Base-by-base conservation (phyloP, 2,329 filamentous ascomycete genomes). In the Lasiodiplodia theobromae region DNA sequence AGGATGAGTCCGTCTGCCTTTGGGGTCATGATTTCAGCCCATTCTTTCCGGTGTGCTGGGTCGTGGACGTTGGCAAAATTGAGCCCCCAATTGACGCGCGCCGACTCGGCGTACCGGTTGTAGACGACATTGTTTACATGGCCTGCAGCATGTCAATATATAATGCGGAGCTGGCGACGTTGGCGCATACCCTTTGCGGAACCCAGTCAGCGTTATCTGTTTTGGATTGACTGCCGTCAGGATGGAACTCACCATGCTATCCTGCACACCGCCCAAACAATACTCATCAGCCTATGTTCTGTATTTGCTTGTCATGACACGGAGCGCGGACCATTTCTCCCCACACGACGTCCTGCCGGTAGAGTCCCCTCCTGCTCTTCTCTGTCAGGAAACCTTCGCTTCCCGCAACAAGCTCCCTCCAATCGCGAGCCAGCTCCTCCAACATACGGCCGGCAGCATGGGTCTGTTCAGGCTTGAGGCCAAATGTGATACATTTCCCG, bases 71-170 rank as follows among this genome's bases (percentile, higher is more conserved):
- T 80, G 4, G 88, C 91, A 72, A 92, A 90, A 74, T 93, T 91
- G 68, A 85, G 84, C 31, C 89, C 86, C 91, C 92, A 97, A 74
- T 94, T 92, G 38, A 95, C 87, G 44, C 94, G 87, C 4, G 89
- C 90, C 6, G 91, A 90, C 78, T 97, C 94, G 44, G 93, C 93
- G 78, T 92, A 97, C 70, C 91, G 87, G 73, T 92, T 89, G 79
- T 97, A 97, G 72, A 87, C 88, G 71, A 94, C 89, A 74, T 97
- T 97, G 78, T 97, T 97, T 60, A 97, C 91, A 78, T 97, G 93
- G 60, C 89, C 88, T 89, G 82, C 60, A 44, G 38, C 44, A 8
- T 53, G 69, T 67, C 54, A 64, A 8, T 76, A 44, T 52, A 5
- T 60, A 14, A 6, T 40, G 37, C 23, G 53, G 67, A 67, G 54